Conservation (phyloP, 2,329 filamentous ascomycete genomes). For the Colletotrichum sp. region DNA sequence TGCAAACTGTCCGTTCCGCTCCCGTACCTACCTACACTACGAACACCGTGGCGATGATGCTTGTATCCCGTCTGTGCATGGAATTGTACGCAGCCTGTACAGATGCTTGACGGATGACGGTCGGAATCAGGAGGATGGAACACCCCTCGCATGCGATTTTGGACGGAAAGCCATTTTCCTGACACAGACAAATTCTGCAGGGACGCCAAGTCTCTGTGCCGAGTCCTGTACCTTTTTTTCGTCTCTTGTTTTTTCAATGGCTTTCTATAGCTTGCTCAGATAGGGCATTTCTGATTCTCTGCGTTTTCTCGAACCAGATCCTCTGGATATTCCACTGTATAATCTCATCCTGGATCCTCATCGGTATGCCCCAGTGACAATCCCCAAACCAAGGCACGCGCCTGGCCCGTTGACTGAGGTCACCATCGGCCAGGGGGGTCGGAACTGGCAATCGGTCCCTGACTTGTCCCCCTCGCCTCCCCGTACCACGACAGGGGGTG, state of each 20-base stretch:
- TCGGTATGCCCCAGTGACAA: not conserved
- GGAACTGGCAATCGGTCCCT: not conserved
- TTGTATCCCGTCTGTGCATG: not conserved
- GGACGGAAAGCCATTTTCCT: conserved; percentile 6
- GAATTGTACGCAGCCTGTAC: not conserved
- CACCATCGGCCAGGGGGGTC: not conserved
- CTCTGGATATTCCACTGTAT: not conserved
- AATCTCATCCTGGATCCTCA: not conserved
- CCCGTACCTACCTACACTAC: not conserved
- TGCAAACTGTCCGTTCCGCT: not conserved
- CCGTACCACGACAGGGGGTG: conserved; percentile 2
- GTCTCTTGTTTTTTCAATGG: not conserved
- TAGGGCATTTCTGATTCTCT: not conserved
- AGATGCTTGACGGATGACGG: not conserved
- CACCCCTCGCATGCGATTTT: conserved; percentile 13
- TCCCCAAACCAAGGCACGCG: not conserved
- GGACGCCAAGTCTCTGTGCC: not conserved
- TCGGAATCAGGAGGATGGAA: not conserved
- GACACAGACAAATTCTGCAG: conserved; percentile 11
- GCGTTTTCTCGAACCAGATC: not conserved
- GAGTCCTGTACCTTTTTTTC: not conserved
- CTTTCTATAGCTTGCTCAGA: not conserved
- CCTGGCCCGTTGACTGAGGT: not conserved
- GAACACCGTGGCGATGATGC: not conserved
- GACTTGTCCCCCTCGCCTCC: not conserved